Percentiles rank a stretch among this genome's conserved stretches.
phyloP scores from a whole-genome alignment of 495 filamentous ascomycete genomes.

The Penicillium crystallinum region DNA sequence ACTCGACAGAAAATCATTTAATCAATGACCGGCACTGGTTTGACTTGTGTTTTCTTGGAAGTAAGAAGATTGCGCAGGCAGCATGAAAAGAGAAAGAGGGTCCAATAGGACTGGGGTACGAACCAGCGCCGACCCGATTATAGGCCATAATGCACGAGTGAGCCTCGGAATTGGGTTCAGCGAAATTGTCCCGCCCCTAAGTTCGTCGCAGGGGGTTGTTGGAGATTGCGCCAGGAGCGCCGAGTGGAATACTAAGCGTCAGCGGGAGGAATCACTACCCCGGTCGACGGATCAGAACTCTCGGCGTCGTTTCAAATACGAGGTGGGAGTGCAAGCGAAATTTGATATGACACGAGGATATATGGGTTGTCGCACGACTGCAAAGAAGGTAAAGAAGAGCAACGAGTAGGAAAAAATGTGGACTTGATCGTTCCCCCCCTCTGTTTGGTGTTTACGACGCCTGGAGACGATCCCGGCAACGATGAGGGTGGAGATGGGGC shows the following conservation, averaged over 20 bases:
- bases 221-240: slow-evolving; percentile 35
- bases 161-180: slow-evolving; percentile 19
- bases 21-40: slow-evolving; percentile 18
- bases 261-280: slow-evolving; percentile 14
- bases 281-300: slow-evolving; percentile 18
- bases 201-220: slow-evolving; percentile 16
- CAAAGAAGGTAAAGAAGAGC: not conserved
- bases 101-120: slow-evolving; percentile 32
- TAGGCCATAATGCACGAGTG: slow-evolving; percentile 50
- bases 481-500: slow-evolving; percentile 21
- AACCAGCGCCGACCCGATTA: slow-evolving; percentile 67
- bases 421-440: slow-evolving; percentile 1
- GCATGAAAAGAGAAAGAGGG: slow-evolving; percentile 6
- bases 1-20: slow-evolving; percentile 8
- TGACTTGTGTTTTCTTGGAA: slow-evolving; percentile 7
- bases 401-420: not conserved
- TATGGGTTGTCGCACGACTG: slow-evolving; percentile 4
- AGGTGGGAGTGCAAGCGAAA: slow-evolving; percentile 5
- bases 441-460: slow-evolving; percentile 26
- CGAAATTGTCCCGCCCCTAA: slow-evolving; percentile 22
- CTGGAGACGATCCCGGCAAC: slow-evolving; percentile 14
- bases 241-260: slow-evolving; percentile 24
- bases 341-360: slow-evolving; percentile 1
- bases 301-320: slow-evolving; percentile 31
- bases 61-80: slow-evolving; percentile 15